Evolutionary conservation across 2,329 filamentous ascomycete species (phyloP), one percentile per base, ranked within the genome.

Genomic region (Fusarium miscanthi): DNA sequence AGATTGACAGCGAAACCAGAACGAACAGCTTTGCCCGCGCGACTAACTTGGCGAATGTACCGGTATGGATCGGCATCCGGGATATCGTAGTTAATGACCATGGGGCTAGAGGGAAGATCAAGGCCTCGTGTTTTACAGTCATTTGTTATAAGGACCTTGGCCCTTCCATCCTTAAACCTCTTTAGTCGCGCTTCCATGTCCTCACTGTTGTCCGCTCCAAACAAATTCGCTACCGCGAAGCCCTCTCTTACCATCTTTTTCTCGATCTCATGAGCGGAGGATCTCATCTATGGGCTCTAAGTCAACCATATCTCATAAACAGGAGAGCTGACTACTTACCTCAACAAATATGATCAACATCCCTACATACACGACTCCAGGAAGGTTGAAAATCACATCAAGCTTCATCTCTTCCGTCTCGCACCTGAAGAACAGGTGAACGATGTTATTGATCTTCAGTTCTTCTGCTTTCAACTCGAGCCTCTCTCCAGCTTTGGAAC

Each of bases 221-320:
- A 21, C 43, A 46, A 27, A 8, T 49, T 49, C 8, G 46, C 16
- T 19, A 49, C 30, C 6, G 16, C n/a, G n/a, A 33, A 12, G 16
- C 16, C 46, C 19, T 49, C 3, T 6, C 0, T 23, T 19, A 6
- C 16, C 6, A 49, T 21, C 10, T 16, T 8, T 23, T 3, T 11
- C 17, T 49, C 7, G 19, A 49, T 23, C 11, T 5, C 16, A 5
- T 5, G 10, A 6, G 21, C 30, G 13, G n/a, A 49, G 17, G 21
- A 2, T 16, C 2, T 7, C 5, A 3, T 13, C 46, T 49, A 21
- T 19, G 8, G 11, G 3, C 5, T 6, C 9, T 8, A n/a, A 19
- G 21, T 33, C 11, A 19, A 13, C 23, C 5, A 2, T 8, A 13
- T 2, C 2, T 3, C 16, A 1, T 7, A 2, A 19, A 16, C 13